A percentile compares a stretch with the other conserved stretches of the same genome.
Evolutionary conservation across 2,329 filamentous ascomycete genomes (phyloP).

Genomic region (Rugonectria rugulosa): DNA sequence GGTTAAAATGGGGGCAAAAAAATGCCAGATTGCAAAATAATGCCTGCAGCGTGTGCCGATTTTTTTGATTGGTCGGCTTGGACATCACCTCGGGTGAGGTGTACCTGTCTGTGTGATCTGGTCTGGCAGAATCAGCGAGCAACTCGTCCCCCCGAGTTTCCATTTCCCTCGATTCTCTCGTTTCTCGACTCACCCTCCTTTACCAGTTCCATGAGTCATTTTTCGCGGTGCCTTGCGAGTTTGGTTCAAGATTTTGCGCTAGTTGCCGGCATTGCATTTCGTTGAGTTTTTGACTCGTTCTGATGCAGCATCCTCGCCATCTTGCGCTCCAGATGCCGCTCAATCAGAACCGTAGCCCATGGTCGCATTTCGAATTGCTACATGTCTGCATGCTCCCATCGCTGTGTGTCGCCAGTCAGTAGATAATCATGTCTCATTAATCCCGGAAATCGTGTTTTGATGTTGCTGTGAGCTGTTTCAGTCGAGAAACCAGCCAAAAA

Average conservation of each 20-base stretch:
- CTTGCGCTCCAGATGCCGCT: slow-evolving; percentile 25
- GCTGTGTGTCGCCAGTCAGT: slow-evolving; percentile 17
- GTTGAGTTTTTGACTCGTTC: slow-evolving; percentile 28
- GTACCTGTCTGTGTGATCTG: slow-evolving; percentile 46
- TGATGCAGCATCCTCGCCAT: slow-evolving; percentile 20
- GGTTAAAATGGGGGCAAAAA: slow-evolving; percentile 44
- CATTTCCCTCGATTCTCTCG: slow-evolving; percentile 40
- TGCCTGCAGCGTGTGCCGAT: slow-evolving; percentile 44
- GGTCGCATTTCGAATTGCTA: slow-evolving; percentile 45
- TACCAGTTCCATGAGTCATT: slow-evolving; percentile 44
- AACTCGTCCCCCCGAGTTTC: slow-evolving; percentile 40
- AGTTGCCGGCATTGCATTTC: slow-evolving; percentile 20
- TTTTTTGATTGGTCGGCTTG: slow-evolving; percentile 50
- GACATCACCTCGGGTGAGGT: slow-evolving; percentile 45
- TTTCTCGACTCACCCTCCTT: slow-evolving; percentile 40
- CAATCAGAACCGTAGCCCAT: slow-evolving; percentile 35
- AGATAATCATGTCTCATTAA: slow-evolving; percentile 27
- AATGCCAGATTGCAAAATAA: slow-evolving; percentile 42
- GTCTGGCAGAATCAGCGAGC: slow-evolving; percentile 38
- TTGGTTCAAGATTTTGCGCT: slow-evolving; percentile 34
- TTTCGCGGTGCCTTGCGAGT: slow-evolving; percentile 29
- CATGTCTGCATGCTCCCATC: slow-evolving; percentile 14
- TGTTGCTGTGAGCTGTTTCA: slow-evolving; percentile 18
- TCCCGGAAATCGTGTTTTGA: slow-evolving; percentile 20
- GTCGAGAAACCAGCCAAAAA: slow-evolving; percentile 10